Percentiles rank a stretch among this genome's conserved stretches.
phyloP scores from a whole-genome alignment of 2,329 filamentous ascomycete genomes.

The Calonectria pteridis region DNA sequence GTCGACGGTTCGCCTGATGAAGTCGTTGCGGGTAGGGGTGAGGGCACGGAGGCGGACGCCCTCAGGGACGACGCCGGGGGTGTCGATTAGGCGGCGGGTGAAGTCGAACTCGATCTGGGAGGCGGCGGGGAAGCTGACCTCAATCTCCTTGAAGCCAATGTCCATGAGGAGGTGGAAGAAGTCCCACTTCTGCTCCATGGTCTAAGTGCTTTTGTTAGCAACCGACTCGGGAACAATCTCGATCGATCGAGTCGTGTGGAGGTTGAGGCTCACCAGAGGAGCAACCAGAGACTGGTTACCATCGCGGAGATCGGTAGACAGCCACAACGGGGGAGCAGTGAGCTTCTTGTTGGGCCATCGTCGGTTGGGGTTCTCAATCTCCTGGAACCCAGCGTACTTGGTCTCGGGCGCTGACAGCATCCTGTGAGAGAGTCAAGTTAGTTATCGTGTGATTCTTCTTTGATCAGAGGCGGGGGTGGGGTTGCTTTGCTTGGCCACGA shows the following conservation, averaged over 20 bases:
- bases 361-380: conserved; percentile 64
- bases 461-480: neutral
- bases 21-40: conserved; percentile 90
- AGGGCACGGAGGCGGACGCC: conserved; percentile 95
- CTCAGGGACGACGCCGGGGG: conserved; percentile 52
- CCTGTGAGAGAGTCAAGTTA: neutral
- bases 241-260: conserved; percentile 2
- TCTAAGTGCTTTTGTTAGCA: conserved; percentile 63
- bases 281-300: conserved; percentile 82
- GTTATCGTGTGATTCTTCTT: neutral
- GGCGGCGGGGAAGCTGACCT: conserved; percentile 94
- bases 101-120: conserved; percentile 98
- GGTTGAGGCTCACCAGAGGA: neutral
- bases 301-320: conserved; percentile 86
- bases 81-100: conserved; percentile 75
- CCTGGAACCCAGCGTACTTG: conserved; percentile 6
- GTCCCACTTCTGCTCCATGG: conserved; percentile 92
- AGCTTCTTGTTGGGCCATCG: conserved; percentile 89
- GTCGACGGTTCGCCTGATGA: conserved; percentile 91
- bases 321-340: conserved; percentile 89
- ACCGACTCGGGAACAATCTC: neutral
- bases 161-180: conserved; percentile 96
- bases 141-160: conserved; percentile 97
- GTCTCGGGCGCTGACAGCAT: conserved; percentile 5
- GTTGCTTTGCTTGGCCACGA: neutral